Percentiles rank a stretch among this genome's conserved stretches.
Evolutionary conservation across 2,329 filamentous ascomycete species (phyloP).

Genomic region (Beauveria asiatica): DNA sequence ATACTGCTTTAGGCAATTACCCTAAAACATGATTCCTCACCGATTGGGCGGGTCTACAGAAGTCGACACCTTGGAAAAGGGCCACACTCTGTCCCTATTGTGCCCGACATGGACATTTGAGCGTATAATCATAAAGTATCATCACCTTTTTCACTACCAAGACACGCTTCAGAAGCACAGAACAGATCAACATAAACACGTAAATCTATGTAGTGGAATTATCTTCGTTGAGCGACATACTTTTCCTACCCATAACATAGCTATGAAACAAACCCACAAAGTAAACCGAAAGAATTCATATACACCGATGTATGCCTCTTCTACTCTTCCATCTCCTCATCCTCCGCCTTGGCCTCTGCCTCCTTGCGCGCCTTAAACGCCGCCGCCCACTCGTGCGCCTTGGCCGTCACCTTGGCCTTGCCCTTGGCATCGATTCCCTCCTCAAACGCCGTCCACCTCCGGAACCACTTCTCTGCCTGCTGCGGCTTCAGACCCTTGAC

Average conservation of each 20-base stretch:
- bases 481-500: slow-evolving; percentile 68
- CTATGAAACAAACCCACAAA: slow-evolving; percentile 3
- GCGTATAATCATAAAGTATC: neutral
- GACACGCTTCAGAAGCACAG: too few relatives aligned
- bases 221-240: neutral
- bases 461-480: slow-evolving; percentile 81
- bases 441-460: slow-evolving; percentile 87
- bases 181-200: neutral
- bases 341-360: slow-evolving; percentile 22
- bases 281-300: neutral
- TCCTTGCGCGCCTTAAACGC: slow-evolving; percentile 37
- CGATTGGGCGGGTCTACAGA: neutral
- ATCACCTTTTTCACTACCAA: too few relatives aligned
- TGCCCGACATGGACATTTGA: too few relatives aligned
- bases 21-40: neutral
- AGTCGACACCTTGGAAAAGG: too few relatives aligned
- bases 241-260: slow-evolving; percentile 10
- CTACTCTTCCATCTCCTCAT: slow-evolving; percentile 28
- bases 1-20: neutral
- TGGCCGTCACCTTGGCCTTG: slow-evolving; percentile 60
- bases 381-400: slow-evolving; percentile 63
- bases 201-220: neutral
- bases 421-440: slow-evolving; percentile 59
- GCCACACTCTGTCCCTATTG: too few relatives aligned
- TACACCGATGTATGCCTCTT: slow-evolving; percentile 4